Evolutionary conservation across 192 early-diverging fungal genomes (phyloP).

Genomic region (Lobosporangium transversale): DNA sequence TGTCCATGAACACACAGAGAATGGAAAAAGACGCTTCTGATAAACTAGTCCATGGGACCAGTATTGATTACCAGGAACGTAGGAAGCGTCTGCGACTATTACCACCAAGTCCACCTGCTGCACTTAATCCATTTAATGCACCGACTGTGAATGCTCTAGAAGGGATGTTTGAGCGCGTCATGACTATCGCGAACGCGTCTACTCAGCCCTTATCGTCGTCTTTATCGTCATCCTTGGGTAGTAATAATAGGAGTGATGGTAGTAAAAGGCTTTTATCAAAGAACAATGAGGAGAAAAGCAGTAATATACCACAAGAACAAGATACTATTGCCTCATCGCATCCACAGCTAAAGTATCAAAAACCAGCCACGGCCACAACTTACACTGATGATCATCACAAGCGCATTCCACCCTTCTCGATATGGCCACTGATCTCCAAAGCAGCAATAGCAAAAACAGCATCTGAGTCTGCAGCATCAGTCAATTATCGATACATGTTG

Average conservation of each 20-base stretch:
- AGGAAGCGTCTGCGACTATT: constrained; percentile 14
- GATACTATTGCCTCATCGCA: constrained; percentile 30
- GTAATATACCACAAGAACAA: constrained; percentile 17
- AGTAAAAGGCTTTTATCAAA: too few relatives aligned
- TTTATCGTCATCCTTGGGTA: too few relatives aligned
- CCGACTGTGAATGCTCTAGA: constrained; percentile 29
- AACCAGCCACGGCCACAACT: not conserved
- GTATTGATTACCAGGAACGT: constrained; percentile 31
- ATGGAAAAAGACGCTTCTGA: too few relatives aligned
- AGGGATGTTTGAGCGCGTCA: constrained; percentile 45
- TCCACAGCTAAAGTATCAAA: too few relatives aligned
- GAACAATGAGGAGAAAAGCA: too few relatives aligned
- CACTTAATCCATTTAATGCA: constrained; percentile 41
- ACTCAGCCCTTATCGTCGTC: not conserved
- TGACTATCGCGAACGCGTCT: constrained; percentile 17
- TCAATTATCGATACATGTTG: constrained; percentile 15
- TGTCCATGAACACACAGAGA: too few relatives aligned
- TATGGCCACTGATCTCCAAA: not conserved
- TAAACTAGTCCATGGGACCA: constrained; percentile 18
- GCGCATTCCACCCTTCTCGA: not conserved
- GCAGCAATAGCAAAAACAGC: not conserved
- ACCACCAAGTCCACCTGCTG: constrained; percentile 15
- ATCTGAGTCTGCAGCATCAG: not conserved
- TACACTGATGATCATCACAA: not conserved
- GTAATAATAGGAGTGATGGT: too few relatives aligned